Base-by-base conservation (phyloP, 1,284 basidiomycete species). In the Vanrija sp. region DNA sequence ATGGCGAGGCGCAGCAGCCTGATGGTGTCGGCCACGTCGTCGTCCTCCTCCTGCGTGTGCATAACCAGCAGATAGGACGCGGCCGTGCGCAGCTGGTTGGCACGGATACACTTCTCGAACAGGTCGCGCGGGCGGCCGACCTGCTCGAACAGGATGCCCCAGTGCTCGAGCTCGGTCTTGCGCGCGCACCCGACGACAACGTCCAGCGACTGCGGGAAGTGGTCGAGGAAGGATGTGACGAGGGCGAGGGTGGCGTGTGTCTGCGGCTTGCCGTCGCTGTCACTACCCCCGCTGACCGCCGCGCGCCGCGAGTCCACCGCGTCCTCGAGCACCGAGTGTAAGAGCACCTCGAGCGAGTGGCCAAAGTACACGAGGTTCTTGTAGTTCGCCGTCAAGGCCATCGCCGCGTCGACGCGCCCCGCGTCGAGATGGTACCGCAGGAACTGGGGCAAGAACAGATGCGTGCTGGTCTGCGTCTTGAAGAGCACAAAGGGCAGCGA, bases 181-280 rank as follows among this genome's bases (percentile, higher is more conserved):
- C 96, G 82, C 8, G 96, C 96, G 69, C 95, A 98, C 6, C 89
- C 87, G 8, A 98, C 95, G 1, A 98, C 90, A 5, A 98, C 93
- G 58, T 96, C 90, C 51, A 98, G 79, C 5, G 88, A 84, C 51
- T 85, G 86, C 56, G 91, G 87, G 71, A 98, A 98, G 72, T 98
- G 86, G 70, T 98, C 95, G 63, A 99, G 78, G 69, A 99, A 98
- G 60, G 90, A 88, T 51, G 97, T 82, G 2, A 90, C 87, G 1
- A 81, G 79, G 0, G 86, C 81, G 10, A 98, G 77, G 2, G 87
- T 79, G 18, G 80, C 75, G 40, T 18, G 47, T 25, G 43, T 28
- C 7, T 3, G 28, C 10, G 3, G 28, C 28, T 28, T 23, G 21
- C 21, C 21, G 21, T 5, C 21, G 21, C 5, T 28, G 3, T 28